A percentile compares a stretch with the other conserved stretches of the same genome.
Evolutionary conservation across 805 yeast species (phyloP).

Genomic region (Maudiozyma turicensis): DNA sequence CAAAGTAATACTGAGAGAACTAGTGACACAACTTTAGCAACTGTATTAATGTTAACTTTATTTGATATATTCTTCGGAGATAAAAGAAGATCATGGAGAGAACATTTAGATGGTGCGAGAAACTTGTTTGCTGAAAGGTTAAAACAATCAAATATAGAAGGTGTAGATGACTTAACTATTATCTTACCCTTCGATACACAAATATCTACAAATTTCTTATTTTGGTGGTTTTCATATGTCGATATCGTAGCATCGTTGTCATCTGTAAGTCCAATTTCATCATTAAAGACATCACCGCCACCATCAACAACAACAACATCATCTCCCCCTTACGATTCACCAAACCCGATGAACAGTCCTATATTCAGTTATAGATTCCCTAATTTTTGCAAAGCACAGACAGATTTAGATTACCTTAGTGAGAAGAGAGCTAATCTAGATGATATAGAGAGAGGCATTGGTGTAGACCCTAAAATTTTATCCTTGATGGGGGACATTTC

Average conservation of each 20-base stretch:
- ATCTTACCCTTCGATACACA: conserved; percentile 10
- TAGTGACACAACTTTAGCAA: conserved; percentile 58
- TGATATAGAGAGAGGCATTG: conserved; percentile 53
- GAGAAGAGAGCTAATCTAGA: conserved; percentile 20
- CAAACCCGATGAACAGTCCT: background rate
- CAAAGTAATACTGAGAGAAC: conserved; percentile 44
- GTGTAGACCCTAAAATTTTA: conserved; percentile 55
- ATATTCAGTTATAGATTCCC: conserved; percentile 1
- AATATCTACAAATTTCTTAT: conserved; percentile 39
- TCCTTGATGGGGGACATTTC: conserved; percentile 47
- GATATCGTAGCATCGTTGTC: conserved; percentile 57
- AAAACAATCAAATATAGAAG: conserved; percentile 1
- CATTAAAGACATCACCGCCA: background rate
- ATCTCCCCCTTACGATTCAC: background rate
- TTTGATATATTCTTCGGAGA: conserved; percentile 42
- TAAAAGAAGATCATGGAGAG: conserved; percentile 43
- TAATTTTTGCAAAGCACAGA: background rate
- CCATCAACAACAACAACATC: background rate
- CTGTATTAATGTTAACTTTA: conserved; percentile 48
- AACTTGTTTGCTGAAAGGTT: conserved; percentile 37
- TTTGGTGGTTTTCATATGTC: conserved; percentile 60
- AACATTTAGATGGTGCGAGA: conserved; percentile 59
- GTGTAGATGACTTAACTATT: background rate
- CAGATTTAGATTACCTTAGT: background rate
- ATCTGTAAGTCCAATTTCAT: conserved; percentile 31